Evolutionary conservation across 208 protist species (phyloP).

Genomic region (Porcisia deanei): DNA sequence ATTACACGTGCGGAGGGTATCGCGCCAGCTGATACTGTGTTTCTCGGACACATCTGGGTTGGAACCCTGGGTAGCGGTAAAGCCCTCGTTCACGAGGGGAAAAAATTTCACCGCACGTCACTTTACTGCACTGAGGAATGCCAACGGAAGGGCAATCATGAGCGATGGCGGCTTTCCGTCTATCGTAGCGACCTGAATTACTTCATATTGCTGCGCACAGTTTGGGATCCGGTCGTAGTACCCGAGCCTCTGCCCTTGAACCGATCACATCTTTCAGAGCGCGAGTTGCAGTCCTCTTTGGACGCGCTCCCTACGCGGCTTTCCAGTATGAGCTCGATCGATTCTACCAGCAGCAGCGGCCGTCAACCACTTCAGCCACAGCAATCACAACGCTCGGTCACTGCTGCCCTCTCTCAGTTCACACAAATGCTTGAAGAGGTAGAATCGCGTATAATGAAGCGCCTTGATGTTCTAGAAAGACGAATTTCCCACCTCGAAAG

Average conservation of each 20-base stretch:
- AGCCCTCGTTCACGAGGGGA: conserved; percentile 50
- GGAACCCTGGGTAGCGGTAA: conserved; percentile 57
- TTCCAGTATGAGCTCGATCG: conserved; percentile 41
- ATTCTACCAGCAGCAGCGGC: conserved; percentile 20
- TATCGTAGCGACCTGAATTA: conserved; percentile 50
- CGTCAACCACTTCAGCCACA: conserved; percentile 37
- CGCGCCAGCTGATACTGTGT: conserved; percentile 37
- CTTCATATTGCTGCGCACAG: conserved; percentile 48
- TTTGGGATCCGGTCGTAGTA: conserved; percentile 78
- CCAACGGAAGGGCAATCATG: conserved; percentile 47
- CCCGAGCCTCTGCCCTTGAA: conserved; percentile 59
- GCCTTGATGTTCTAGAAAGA: conserved; percentile 29
- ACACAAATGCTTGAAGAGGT: conserved; percentile 36
- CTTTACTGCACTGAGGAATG: conserved; percentile 80
- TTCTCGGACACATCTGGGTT: conserved; percentile 77
- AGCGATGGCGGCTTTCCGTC: conserved; percentile 67
- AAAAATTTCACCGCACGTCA: conserved; percentile 50
- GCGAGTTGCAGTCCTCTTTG: conserved; percentile 43
- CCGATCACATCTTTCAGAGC: conserved; percentile 45
- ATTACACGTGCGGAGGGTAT: conserved; percentile 48
- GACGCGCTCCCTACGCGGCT: conserved; percentile 40
- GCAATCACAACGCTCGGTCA: conserved; percentile 18
- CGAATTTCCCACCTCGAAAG: conserved; percentile 28
- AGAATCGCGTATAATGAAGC: conserved; percentile 29
- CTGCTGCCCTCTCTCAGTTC: conserved; percentile 22